A percentile compares a stretch with the other conserved stretches of the same genome.
These are phyloP conservation scores for Podospora fimiseda DNA, from an alignment of 495 filamentous ascomycete genomes.

Conservation along the genomic window DNA sequence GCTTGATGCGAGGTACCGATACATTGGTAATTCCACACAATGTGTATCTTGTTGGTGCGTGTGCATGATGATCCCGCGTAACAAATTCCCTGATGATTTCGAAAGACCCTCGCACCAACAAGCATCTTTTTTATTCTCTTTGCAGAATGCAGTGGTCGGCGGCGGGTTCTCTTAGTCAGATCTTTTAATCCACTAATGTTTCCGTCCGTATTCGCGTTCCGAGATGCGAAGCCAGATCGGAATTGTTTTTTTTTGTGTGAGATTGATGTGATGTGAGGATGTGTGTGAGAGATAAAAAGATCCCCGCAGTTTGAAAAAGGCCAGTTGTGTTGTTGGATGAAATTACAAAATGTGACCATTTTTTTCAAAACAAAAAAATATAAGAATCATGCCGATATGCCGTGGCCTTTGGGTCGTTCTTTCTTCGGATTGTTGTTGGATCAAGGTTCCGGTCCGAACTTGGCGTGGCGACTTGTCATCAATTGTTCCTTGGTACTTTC, in stretches of 20 bases:
- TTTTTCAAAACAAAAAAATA: too few relatives aligned
- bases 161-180: too few relatives aligned
- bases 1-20: slow-evolving; percentile 10
- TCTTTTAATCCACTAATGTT: slow-evolving; percentile 11
- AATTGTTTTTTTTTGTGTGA: not conserved
- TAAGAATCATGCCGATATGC: too few relatives aligned
- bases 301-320: not conserved
- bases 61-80: not conserved
- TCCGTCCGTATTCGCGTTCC: slow-evolving; percentile 13
- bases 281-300: too few relatives aligned
- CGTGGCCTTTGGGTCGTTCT: not conserved
- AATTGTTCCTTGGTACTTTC: too few relatives aligned
- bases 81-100: not conserved
- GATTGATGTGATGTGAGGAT: too few relatives aligned
- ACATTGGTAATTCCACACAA: not conserved
- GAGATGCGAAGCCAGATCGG: slow-evolving; percentile 3
- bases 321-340: too few relatives aligned
- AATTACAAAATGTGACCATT: not conserved
- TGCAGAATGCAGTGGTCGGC: too few relatives aligned
- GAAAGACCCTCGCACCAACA: not conserved
- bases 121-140: not conserved
- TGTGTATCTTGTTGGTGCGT: not conserved
- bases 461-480: not conserved
- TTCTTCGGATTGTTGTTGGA: too few relatives aligned
- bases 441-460: not conserved